Conservation (phyloP, 148 eudicot genomes). For the Rhododendron vialii region DNA sequence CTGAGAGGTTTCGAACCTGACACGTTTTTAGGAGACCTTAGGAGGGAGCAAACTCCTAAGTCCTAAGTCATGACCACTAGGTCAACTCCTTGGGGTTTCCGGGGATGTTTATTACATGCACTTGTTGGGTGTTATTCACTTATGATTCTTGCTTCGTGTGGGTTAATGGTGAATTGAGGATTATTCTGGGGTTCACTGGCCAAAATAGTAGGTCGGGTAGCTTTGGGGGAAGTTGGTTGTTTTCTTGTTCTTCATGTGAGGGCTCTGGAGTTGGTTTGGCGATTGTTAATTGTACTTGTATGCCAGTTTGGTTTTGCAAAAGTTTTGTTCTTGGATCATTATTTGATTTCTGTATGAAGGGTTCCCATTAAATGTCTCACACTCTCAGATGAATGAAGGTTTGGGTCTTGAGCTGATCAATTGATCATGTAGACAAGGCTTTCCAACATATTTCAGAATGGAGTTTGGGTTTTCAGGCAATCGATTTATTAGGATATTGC, state of each 20-base stretch:
- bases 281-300: background rate
- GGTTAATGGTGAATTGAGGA: background rate
- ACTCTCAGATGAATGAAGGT: background rate
- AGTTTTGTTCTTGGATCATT: background rate
- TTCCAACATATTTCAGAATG: background rate
- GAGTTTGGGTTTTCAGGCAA: background rate
- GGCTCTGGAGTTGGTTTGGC: background rate
- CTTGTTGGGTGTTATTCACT: background rate
- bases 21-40: background rate
- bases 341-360: background rate
- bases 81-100: no score
- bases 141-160: background rate
- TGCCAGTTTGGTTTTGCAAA: background rate
- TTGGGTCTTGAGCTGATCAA: background rate
- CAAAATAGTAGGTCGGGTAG: background rate
- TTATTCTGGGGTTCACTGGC: background rate
- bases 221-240: background rate
- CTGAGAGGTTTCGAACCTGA: background rate
- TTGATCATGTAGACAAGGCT: background rate
- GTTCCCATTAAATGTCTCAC: background rate
- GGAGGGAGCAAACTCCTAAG: background rate
- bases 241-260: background rate
- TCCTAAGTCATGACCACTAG: background rate
- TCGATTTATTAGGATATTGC: background rate
- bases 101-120: background rate